Evolutionary conservation across 2,329 filamentous ascomycete species (phyloP).

Genomic region (Fonsecaea monophora): DNA sequence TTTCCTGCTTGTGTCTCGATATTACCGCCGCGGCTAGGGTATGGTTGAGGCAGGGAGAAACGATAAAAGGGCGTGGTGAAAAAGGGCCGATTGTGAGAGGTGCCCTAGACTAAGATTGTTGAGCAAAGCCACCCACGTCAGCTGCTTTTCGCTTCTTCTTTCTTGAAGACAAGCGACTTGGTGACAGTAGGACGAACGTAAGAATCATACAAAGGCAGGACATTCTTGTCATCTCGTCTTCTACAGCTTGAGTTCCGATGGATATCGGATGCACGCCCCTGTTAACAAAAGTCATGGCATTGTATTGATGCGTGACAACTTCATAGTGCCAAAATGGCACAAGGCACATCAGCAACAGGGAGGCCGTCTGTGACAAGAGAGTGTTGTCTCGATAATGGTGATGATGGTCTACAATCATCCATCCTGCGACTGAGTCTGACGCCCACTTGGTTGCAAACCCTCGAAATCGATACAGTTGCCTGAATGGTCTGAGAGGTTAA

Average conservation of each 20-base stretch:
- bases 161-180: neutral
- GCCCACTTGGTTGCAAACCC: neutral
- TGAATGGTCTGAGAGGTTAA: neutral
- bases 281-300: neutral
- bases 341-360: neutral
- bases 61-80: neutral
- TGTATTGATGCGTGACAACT: neutral
- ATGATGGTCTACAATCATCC: neutral
- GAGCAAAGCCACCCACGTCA: conserved; percentile 13
- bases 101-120: neutral
- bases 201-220: neutral
- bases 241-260: neutral
- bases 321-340: neutral
- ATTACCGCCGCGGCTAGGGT: neutral
- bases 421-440: neutral
- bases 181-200: neutral
- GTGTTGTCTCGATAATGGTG: neutral
- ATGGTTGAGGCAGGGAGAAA: neutral
- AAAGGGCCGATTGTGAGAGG: conserved; percentile 21
- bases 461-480: neutral
- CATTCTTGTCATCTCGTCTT: neutral
- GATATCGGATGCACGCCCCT: neutral
- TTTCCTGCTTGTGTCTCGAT: neutral
- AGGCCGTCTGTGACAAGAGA: neutral
- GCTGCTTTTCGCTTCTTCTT: neutral